Conservation (phyloP, 371 early-diverging fungal species). For the Conidiobolus incongruus region DNA sequence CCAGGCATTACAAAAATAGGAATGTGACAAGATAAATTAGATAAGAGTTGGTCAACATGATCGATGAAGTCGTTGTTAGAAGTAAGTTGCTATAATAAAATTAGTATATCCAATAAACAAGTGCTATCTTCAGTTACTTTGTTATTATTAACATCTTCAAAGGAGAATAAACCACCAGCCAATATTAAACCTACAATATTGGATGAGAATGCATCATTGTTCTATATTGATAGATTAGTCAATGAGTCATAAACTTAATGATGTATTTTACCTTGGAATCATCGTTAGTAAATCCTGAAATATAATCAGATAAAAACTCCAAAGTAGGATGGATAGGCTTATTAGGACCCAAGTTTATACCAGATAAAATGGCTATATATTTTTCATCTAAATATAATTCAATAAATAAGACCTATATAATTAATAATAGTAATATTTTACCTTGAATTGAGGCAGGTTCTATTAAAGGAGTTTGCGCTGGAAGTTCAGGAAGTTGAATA, state of each 20-base stretch:
- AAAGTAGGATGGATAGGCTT: not conserved
- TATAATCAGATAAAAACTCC: not conserved
- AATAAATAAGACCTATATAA: too few relatives aligned
- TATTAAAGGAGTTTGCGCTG: slow-evolving; percentile 22
- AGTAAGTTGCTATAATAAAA: not conserved
- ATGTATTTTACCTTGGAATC: not conserved
- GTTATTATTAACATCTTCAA: not conserved
- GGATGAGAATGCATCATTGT: too few relatives aligned
- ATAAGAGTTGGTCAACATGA: slow-evolving; percentile 16
- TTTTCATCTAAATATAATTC: too few relatives aligned
- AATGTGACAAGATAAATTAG: slow-evolving; percentile 37
- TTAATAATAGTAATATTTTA: slow-evolving; percentile 8
- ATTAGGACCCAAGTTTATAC: not conserved
- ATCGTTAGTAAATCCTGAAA: not conserved
- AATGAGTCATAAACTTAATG: too few relatives aligned
- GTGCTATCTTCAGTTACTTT: too few relatives aligned
- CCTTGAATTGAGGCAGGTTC: slow-evolving; percentile 9
- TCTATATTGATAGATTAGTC: too few relatives aligned
- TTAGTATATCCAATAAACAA: too few relatives aligned
- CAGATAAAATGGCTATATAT: not conserved
- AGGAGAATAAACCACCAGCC: not conserved
- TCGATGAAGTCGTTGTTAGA: slow-evolving; percentile 16
- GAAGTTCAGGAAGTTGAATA: slow-evolving; percentile 43
- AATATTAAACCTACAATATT: not conserved
- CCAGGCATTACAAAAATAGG: slow-evolving; percentile 72